These are phyloP conservation scores for Alternaria gaisen DNA, from an alignment of 2,329 filamentous ascomycete genomes.

Conservation along the genomic window DNA sequence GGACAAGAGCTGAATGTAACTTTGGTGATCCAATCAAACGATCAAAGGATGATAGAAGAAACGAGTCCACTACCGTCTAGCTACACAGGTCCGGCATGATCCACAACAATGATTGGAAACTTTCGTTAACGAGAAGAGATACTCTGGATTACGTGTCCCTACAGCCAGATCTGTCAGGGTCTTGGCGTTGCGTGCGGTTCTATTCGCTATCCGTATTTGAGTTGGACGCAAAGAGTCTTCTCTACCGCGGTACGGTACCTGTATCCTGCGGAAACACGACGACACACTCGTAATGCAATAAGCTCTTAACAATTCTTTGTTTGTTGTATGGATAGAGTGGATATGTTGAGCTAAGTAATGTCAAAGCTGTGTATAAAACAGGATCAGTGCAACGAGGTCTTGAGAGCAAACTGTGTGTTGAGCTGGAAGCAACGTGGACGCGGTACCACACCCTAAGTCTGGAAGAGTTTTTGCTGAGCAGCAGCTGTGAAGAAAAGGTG, in stretches of 20 bases:
- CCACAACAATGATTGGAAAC: background rate
- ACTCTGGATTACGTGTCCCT: background rate
- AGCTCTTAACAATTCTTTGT: background rate
- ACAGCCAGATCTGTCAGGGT: background rate
- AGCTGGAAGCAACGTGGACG: background rate
- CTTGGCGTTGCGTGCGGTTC: background rate
- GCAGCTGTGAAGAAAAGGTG: background rate
- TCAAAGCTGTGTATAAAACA: background rate
- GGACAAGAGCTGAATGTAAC: too few relatives aligned
- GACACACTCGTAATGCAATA: background rate
- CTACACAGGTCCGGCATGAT: background rate
- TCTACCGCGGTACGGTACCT: background rate
- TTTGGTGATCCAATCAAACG: too few relatives aligned
- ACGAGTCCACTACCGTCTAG: background rate
- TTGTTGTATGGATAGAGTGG: background rate
- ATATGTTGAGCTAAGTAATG: background rate
- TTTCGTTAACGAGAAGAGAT: background rate
- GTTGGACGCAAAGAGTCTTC: background rate
- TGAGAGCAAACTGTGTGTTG: background rate
- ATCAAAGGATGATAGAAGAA: background rate
- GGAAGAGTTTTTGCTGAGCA: background rate
- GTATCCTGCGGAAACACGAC: slow-evolving; percentile 1
- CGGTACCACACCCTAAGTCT: background rate
- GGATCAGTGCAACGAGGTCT: background rate
- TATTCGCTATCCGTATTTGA: background rate